These are phyloP conservation scores for Coleophoma cylindrospora DNA, from an alignment of 2,329 filamentous ascomycete species.

Conservation along the genomic window DNA sequence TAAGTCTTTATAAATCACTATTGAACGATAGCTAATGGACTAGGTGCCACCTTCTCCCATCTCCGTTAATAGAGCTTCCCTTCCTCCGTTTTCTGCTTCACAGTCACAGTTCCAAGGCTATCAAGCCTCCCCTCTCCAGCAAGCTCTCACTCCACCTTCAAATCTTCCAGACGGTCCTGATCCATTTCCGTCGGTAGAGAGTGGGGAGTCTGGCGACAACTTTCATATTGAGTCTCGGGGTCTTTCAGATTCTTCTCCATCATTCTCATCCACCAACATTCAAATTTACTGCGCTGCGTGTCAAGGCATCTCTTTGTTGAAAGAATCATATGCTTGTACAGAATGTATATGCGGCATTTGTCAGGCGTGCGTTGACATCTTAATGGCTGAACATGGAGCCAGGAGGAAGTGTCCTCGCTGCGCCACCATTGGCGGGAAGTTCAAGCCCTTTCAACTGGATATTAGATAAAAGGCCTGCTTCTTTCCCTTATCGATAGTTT, in stretches of 20 bases:
- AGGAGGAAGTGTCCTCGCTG: constrained; percentile 75
- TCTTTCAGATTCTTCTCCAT: constrained; percentile 65
- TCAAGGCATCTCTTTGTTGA: constrained; percentile 68
- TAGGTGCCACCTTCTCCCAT: constrained; percentile 62
- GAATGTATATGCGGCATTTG: constrained; percentile 95
- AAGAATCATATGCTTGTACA: constrained; percentile 87
- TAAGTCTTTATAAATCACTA: constrained; percentile 43
- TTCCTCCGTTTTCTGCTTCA: constrained; percentile 54
- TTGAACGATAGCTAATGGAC: constrained; percentile 17
- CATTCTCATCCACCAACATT: constrained; percentile 67
- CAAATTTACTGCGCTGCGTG: constrained; percentile 94
- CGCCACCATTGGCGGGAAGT: constrained; percentile 71
- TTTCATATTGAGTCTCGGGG: constrained; percentile 66
- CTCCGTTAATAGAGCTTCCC: constrained; percentile 55
- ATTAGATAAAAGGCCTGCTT: constrained; percentile 48
- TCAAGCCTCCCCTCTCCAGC: constrained; percentile 85
- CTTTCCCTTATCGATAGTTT: neutral
- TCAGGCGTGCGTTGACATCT: constrained; percentile 76
- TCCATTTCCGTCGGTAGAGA: constrained; percentile 86
- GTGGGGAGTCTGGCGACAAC: constrained; percentile 66
- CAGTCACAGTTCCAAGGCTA: constrained; percentile 62
- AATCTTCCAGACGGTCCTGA: constrained; percentile 64
- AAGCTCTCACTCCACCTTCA: constrained; percentile 77
- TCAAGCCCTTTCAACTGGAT: constrained; percentile 82
- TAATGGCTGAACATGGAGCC: constrained; percentile 72